Percentiles rank a stretch among this genome's conserved stretches.
Evolutionary conservation across 2,329 filamentous ascomycete species (phyloP).

Genomic region (Leptographium galeiforme): DNA sequence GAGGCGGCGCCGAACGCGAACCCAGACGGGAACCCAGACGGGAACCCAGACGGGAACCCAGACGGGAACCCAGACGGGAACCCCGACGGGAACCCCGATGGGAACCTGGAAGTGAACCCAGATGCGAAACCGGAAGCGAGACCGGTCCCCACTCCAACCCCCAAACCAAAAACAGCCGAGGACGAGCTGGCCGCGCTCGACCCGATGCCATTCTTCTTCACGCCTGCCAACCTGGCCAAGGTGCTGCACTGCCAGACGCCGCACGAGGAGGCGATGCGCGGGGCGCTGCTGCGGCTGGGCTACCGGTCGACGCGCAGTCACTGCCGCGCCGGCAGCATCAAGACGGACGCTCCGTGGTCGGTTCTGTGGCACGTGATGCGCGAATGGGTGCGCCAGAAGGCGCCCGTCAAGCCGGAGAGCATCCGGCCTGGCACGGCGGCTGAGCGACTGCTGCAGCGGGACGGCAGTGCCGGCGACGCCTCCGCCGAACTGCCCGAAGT

Average conservation of each 20-base stretch:
- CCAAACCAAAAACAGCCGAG: slow-evolving; percentile 14
- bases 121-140: too few relatives aligned
- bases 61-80: slow-evolving; percentile 21
- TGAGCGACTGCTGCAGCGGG: slow-evolving; percentile 49
- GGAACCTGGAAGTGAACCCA: too few relatives aligned
- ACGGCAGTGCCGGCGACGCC: slow-evolving; percentile 16
- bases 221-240: slow-evolving; percentile 60
- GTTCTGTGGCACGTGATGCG: slow-evolving; percentile 88
- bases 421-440: slow-evolving; percentile 60
- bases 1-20: slow-evolving; percentile 69
- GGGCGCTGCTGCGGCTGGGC: slow-evolving; percentile 67
- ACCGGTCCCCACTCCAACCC: too few relatives aligned
- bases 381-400: slow-evolving; percentile 75
- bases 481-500: slow-evolving; percentile 24
- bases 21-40: slow-evolving; percentile 18
- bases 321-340: slow-evolving; percentile 77
- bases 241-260: slow-evolving; percentile 70
- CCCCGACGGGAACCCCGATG: slow-evolving; percentile 45
- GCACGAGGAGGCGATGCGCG: slow-evolving; percentile 63
- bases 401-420: slow-evolving; percentile 60
- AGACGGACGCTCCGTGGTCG: slow-evolving; percentile 84
- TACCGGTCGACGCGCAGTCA: slow-evolving; percentile 79
- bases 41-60: slow-evolving; percentile 20
- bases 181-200: slow-evolving; percentile 47
- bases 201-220: slow-evolving; percentile 74